phyloP scores from a whole-genome alignment of 75 land plant species.

The Picea sitchensis region DNA sequence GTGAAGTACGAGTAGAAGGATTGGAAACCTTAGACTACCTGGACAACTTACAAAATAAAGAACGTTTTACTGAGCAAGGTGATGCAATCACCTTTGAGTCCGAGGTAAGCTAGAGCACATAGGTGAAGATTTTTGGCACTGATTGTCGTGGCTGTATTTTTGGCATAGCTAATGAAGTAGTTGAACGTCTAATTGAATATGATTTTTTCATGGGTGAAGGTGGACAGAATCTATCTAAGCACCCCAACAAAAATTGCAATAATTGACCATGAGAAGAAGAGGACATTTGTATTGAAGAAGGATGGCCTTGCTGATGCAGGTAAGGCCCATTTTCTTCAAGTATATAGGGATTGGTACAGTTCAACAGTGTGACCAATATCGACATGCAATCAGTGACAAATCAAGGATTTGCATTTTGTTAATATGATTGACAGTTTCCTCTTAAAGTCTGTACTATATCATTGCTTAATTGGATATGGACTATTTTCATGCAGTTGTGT shows the following conservation, averaged over 20 bases:
- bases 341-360: background rate
- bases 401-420: background rate
- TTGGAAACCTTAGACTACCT: conserved; percentile 57
- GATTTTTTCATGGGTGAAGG: conserved; percentile 17
- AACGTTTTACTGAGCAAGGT: conserved; percentile 69
- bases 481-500: conserved; percentile 34
- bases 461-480: background rate
- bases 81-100: conserved; percentile 68
- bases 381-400: background rate
- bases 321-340: conserved; percentile 16
- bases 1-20: conserved; percentile 72
- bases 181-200: conserved; percentile 3
- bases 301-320: conserved; percentile 80
- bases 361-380: background rate
- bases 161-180: background rate
- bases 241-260: conserved; percentile 65
- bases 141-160: background rate
- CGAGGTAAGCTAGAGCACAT: conserved; percentile 30
- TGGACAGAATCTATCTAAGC: conserved; percentile 58
- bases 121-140: background rate
- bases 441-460: background rate
- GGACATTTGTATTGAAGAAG: conserved; percentile 67
- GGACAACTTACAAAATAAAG: conserved; percentile 38
- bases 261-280: conserved; percentile 71
- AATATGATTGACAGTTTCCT: background rate